Evolutionary conservation across 108 stramenopile species (phyloP), one percentile per base, ranked within the genome.

Genomic region (Pseudonitzschia delicatissima): DNA sequence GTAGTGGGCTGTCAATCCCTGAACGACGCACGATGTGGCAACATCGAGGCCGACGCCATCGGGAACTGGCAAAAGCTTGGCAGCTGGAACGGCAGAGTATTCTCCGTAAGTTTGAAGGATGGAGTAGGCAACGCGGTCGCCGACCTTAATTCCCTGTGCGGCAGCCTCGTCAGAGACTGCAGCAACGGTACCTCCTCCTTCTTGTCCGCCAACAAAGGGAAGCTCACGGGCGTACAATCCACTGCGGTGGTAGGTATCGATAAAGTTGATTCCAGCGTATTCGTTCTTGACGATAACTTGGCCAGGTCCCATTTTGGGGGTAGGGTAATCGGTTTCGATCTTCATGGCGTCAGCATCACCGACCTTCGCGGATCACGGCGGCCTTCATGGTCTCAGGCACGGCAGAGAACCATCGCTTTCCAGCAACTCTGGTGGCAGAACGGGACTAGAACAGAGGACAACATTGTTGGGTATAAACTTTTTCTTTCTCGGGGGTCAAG

Each of bases 1-100:
- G 75, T 89, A 92, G 60, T 92, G 87, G 9, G 92, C 92, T 35
- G 94, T 92, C 67, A 95, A 39, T 55, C 89, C 90, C 42, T 94
- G 93, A 11, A 87, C 85, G 35, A 87, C 78, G 68, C 87, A 87
- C 25, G 84, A 74, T 27, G 78, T 81, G 15, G 86, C 89, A 11
- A 82, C 80, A 25, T 82, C 74, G 66, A 87, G 55, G 7, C 79
- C 83, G 17, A 87, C 53, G 9, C 63, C 75, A 11, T 74, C 64
- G 0, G 86, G 86, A 31, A 86, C 82, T 12, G 78, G 83, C n/a
- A 87, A 39, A 9, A 82, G 32, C 49, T 80, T 86, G 25, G 70
- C 77, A 4, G 82, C 72, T 5, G 87, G 85, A 18, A 87, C 88
- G 32, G 84, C 65, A 3, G 91, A 84, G 68, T 86, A 92, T 60